phyloP scores from a whole-genome alignment of 108 stramenopile genomes.

The Nannochloropsis gaditana region DNA sequence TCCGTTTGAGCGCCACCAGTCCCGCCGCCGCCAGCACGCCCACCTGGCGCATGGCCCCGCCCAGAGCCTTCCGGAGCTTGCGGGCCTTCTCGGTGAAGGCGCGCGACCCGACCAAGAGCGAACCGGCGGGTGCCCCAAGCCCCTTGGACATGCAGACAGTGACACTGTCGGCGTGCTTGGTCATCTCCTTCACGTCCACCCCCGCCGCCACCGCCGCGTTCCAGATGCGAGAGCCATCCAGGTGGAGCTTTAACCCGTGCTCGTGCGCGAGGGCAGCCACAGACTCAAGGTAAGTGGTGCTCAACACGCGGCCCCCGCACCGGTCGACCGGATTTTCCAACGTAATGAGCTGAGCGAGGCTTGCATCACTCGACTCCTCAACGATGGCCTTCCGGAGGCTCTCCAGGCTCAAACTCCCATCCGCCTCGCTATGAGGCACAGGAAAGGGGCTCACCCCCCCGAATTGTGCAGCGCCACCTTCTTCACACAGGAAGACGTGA shows the following conservation, averaged over 20 bases:
- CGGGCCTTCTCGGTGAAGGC: constrained; percentile 66
- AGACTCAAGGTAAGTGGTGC: constrained; percentile 64
- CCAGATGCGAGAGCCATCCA: constrained; percentile 91
- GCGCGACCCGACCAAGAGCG: constrained; percentile 70
- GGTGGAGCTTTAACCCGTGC: constrained; percentile 62
- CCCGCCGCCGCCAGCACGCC: constrained; percentile 86
- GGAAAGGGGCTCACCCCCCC: constrained; percentile 9
- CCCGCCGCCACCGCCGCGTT: constrained; percentile 72
- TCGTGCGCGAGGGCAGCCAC: constrained; percentile 62
- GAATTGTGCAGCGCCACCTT: constrained; percentile 7
- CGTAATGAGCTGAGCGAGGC: constrained; percentile 64
- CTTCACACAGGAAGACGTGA: background rate
- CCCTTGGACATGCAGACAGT: constrained; percentile 93
- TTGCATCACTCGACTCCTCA: background rate
- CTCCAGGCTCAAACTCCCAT: constrained; percentile 16
- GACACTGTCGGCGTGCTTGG: constrained; percentile 69
- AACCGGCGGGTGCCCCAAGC: constrained; percentile 86
- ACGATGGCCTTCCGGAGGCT: background rate
- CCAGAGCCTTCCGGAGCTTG: constrained; percentile 82
- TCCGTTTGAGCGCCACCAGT: constrained; percentile 71
- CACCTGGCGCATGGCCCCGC: constrained; percentile 93
- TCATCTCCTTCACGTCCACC: constrained; percentile 56
- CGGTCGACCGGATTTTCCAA: constrained; percentile 96
- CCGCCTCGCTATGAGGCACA: constrained; percentile 11
- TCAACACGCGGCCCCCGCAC: constrained; percentile 81